Conservation (phyloP, 352 stramenopile genomes). For the Globisporangium heterothallicum region DNA sequence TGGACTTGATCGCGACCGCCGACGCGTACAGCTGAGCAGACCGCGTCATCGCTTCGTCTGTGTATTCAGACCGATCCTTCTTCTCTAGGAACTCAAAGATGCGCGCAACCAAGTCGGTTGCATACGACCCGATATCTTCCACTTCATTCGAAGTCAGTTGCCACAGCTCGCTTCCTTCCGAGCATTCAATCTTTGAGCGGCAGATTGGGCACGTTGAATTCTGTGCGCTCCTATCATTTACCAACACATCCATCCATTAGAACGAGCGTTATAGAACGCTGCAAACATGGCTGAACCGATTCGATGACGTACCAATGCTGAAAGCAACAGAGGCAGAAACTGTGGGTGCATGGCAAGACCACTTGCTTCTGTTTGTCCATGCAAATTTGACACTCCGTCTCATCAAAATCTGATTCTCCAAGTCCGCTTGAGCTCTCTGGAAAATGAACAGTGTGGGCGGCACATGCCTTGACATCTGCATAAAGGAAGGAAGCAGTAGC, state of each 20-base stretch:
- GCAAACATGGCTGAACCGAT: background rate
- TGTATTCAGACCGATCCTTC: slow-evolving; percentile 36
- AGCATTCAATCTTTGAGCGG: slow-evolving; percentile 64
- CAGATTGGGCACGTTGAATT: slow-evolving; percentile 77
- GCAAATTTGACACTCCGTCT: slow-evolving; percentile 79
- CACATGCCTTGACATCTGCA: slow-evolving; percentile 57
- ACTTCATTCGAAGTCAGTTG: slow-evolving; percentile 69
- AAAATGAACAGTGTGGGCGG: slow-evolving; percentile 53
- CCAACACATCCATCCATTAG: background rate
- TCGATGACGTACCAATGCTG: slow-evolving; percentile 45
- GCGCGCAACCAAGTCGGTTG: slow-evolving; percentile 65
- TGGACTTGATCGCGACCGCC: slow-evolving; percentile 38
- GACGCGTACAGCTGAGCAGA: slow-evolving; percentile 43
- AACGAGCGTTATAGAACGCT: background rate
- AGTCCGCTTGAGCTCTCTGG: slow-evolving; percentile 27
- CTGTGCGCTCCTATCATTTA: slow-evolving; percentile 45
- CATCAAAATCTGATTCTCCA: slow-evolving; percentile 51
- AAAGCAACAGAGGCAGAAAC: slow-evolving; percentile 75
- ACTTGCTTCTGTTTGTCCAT: slow-evolving; percentile 85
- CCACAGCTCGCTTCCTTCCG: slow-evolving; percentile 71
- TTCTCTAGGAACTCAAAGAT: slow-evolving; percentile 82
- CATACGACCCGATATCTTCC: slow-evolving; percentile 64
- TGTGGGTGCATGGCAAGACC: slow-evolving; percentile 64
- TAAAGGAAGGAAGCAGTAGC: slow-evolving; percentile 1
- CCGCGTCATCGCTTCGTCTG: slow-evolving; percentile 35